Percentiles rank a stretch among this genome's conserved stretches.
Evolutionary conservation across 139 green algal species (phyloP).

Genomic region (Chlamydomonas eustigma): DNA sequence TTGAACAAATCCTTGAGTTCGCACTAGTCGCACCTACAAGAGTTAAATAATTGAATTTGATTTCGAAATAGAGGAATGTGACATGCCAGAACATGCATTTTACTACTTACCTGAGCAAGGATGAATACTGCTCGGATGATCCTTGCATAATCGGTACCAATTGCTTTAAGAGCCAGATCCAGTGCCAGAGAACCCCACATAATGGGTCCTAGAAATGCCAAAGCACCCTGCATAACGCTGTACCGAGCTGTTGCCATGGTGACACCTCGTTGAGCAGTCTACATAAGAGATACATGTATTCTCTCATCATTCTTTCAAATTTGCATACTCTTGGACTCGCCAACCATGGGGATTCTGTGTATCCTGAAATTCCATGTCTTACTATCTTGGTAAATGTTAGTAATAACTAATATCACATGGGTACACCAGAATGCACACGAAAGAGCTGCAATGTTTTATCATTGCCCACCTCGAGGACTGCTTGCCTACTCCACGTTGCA

Average conservation of each 20-base stretch:
- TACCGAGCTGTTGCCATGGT: constrained; percentile 53
- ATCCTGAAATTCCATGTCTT: no score
- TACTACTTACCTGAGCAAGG: constrained; percentile 62
- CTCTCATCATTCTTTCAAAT: no score
- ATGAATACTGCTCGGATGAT: constrained; percentile 68
- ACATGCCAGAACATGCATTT: not conserved
- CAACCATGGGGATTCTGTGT: no score
- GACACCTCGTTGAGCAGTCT: constrained; percentile 55
- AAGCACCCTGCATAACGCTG: constrained; percentile 49
- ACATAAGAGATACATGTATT: constrained; percentile 9
- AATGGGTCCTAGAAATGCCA: constrained; percentile 63
- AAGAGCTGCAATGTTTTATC: no score
- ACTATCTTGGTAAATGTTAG: not conserved
- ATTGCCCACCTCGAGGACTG: constrained; percentile 29
- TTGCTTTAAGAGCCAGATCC: constrained; percentile 63
- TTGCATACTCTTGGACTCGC: no score
- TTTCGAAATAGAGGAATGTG: not conserved
- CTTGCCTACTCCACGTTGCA: constrained; percentile 26
- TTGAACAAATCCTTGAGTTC: constrained; percentile 36
- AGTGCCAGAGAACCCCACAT: constrained; percentile 78
- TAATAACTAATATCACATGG: no score
- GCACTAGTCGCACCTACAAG: constrained; percentile 25
- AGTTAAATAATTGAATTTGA: not conserved
- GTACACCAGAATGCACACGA: no score
- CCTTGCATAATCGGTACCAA: constrained; percentile 76